Conservation (phyloP, 768 basidiomycete species). For the Boletus rufocinnamomeus region DNA sequence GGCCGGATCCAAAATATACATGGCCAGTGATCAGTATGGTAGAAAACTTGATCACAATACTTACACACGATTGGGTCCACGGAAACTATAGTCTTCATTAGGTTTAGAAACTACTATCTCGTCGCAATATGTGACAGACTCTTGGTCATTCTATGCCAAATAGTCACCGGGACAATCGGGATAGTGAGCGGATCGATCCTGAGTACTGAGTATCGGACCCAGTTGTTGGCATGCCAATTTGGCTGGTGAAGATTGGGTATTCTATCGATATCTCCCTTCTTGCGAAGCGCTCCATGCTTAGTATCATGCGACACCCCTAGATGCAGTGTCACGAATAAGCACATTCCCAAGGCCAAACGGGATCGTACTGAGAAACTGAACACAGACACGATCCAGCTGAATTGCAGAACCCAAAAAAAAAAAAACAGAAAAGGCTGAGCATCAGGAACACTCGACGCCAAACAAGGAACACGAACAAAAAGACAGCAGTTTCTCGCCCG, state of each 20-base stretch:
- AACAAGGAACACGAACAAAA: constrained; percentile 14
- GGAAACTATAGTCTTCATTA: too few species aligned
- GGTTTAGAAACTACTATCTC: too few species aligned
- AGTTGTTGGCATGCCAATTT: background rate
- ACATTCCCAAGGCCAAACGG: background rate
- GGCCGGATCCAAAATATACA: too few species aligned
- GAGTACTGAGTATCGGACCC: background rate
- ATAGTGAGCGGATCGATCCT: too few species aligned
- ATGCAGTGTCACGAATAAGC: background rate
- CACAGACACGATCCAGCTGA: constrained; percentile 18
- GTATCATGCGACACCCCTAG: constrained; percentile 31
- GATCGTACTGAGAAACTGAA: constrained; percentile 17
- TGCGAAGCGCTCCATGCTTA: constrained; percentile 25
- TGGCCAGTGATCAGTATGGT: too few species aligned
- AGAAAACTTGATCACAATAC: too few species aligned
- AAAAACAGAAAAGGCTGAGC: background rate
- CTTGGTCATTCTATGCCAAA: background rate
- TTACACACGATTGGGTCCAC: too few species aligned
- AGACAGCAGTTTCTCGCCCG: background rate
- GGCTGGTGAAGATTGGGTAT: constrained; percentile 11
- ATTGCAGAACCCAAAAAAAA: background rate
- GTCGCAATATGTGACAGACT: too few species aligned
- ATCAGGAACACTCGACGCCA: constrained; percentile 3
- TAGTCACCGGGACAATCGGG: background rate
- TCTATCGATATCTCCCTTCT: background rate